Evolutionary conservation across 1,139 yeast species (phyloP).

Genomic region (Wickerhamiella infanticola): DNA sequence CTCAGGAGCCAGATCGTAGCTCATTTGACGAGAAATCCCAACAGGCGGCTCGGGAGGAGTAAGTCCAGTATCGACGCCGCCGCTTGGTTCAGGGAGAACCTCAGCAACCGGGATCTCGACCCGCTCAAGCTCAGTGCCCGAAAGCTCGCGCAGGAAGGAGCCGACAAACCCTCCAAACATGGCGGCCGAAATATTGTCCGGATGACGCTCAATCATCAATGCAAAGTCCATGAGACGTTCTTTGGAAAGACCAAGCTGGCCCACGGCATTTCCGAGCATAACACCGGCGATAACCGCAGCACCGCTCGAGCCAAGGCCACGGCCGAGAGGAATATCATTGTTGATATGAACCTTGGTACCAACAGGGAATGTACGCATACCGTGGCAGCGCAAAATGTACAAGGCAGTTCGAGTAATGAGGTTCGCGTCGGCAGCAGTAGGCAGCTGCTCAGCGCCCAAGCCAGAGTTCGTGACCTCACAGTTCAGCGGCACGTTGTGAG

Average conservation of each 20-base stretch:
- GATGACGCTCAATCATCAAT: conserved; percentile 93
- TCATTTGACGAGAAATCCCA: conserved; percentile 76
- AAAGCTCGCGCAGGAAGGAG: conserved; percentile 69
- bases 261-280: conserved; percentile 76
- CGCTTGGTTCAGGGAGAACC: conserved; percentile 66
- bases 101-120: conserved; percentile 74
- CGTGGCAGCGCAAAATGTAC: conserved; percentile 74
- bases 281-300: conserved; percentile 98
- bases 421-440: conserved; percentile 59
- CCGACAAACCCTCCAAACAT: conserved; percentile 99
- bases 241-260: conserved; percentile 54
- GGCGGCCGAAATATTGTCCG: conserved; percentile 96
- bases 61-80: conserved; percentile 48
- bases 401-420: conserved; percentile 85
- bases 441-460: conserved; percentile 66
- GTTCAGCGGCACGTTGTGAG: conserved; percentile 50
- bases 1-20: conserved; percentile 66
- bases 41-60: conserved; percentile 73
- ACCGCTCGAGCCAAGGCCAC: conserved; percentile 97
- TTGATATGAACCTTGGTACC: conserved; percentile 73
- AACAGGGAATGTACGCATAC: conserved; percentile 53
- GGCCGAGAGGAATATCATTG: conserved; percentile 89
- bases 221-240: conserved; percentile 85
- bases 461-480: conserved; percentile 59
- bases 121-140: conserved; percentile 50